Evolutionary conservation across 352 stramenopile species (phyloP), one percentile per base, ranked within the genome.

Genomic region (Phytophthora citricola): DNA sequence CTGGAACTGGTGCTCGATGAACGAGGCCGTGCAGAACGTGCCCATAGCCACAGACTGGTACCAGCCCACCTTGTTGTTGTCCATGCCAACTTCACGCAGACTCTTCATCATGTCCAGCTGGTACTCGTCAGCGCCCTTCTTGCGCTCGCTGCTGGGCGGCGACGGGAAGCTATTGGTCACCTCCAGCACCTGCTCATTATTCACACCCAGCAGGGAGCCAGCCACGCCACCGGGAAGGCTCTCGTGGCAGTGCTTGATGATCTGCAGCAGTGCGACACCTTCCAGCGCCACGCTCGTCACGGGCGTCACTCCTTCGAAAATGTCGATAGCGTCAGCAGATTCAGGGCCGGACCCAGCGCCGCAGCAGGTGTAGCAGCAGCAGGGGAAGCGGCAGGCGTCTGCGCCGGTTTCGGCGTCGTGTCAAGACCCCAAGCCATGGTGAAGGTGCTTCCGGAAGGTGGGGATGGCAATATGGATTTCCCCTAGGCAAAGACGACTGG

Each of bases 31-130:
- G 62, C 92, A 98, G 77, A 99, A 99, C 27, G 97, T 98, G 17
- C 96, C 97, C 68, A 99, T 93, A 74, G 97, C 92, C 71, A 98
- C 98, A 31, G 92, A 98, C 73, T 99, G 95, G 83, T 99, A 99
- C 97, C 97, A 99, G 31, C 97, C 97, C 51, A 99, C 93, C 76
- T 98, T 99, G 81, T 99, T 99, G 83, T 99, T 99, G 78, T 99
- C 97, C 69, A 99, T 97, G 72, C 98, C 98, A 27, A 99, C 87
- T 78, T 99, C 97, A 47, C 95, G 89, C 45, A 99, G 76, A 87
- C 98, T 98, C 81, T 98, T 98, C 96, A 99, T 99, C 97, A 99
- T 99, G 81, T 99, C 95, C 22, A 99, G 87, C 79, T 99, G 95
- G 72, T 98, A 99, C 73, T 98, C 96, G 65, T 98, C 88, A 39